Conservation (phyloP, 163 green algal genomes). For the Coccomyxa subellipsoidea region DNA sequence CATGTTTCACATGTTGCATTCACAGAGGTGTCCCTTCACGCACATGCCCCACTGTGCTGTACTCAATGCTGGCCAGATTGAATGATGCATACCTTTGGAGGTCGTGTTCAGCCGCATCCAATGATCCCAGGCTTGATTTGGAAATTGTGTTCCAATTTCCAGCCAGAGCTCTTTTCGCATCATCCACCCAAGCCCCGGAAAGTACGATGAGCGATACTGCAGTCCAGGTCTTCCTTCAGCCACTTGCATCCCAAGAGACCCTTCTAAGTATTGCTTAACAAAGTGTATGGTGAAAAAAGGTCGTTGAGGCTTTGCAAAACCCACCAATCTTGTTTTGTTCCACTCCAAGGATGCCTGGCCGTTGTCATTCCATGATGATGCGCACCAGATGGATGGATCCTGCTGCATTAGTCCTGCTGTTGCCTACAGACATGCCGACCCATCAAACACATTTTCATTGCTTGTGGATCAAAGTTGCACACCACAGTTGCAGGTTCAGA, state of each 20-base stretch:
- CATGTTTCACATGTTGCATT: background rate
- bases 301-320: too few species aligned
- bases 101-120: constrained; percentile 50
- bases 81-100: constrained; percentile 21
- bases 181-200: constrained; percentile 60
- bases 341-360: constrained; percentile 42
- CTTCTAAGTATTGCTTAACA: too few species aligned
- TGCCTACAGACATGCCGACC: constrained; percentile 3
- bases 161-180: constrained; percentile 45
- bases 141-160: constrained; percentile 41
- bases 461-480: background rate
- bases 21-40: background rate
- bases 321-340: constrained; percentile 9
- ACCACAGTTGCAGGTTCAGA: background rate
- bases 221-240: too few species aligned
- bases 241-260: too few species aligned
- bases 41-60: too few species aligned
- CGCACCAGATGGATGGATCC: constrained; percentile 51
- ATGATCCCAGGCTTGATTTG: constrained; percentile 46
- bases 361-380: constrained; percentile 78
- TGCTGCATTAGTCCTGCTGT: constrained; percentile 53
- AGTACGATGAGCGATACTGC: constrained; percentile 48
- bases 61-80: background rate
- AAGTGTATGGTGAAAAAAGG: too few species aligned
- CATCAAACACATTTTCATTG: background rate